Percentiles rank a stretch among this genome's conserved stretches.
Evolutionary conservation across 2,329 filamentous ascomycete genomes (phyloP).

Genomic region (Cladosporium sp.): DNA sequence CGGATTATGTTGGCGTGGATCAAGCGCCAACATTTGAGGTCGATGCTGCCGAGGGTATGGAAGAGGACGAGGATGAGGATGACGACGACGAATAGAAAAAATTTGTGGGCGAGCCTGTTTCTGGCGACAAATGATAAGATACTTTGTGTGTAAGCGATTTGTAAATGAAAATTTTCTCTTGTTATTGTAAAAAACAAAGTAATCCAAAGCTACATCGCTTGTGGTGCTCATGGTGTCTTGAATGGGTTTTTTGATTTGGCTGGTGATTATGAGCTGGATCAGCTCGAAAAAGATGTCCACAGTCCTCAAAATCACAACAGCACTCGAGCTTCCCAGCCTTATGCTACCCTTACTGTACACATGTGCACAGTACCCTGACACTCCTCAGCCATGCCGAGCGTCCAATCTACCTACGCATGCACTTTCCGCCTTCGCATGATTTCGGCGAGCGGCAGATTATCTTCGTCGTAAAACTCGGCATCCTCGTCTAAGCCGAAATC

Average conservation of each 20-base stretch:
- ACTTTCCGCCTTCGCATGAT: conserved; percentile 58
- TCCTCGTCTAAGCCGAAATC: conserved; percentile 83
- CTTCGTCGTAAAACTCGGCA: conserved; percentile 65
- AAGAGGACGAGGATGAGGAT: conserved; percentile 86
- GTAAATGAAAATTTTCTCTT: neutral
- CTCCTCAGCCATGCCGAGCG: too few species aligned
- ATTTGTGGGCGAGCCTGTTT: neutral
- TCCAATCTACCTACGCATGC: neutral
- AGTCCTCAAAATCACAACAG: too few species aligned
- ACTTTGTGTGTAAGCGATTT: neutral
- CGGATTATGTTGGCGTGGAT: conserved; percentile 95
- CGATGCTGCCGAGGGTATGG: conserved; percentile 86
- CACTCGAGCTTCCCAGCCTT: neutral
- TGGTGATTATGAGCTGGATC: neutral
- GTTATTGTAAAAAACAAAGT: neutral
- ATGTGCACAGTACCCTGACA: too few species aligned
- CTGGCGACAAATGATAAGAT: neutral
- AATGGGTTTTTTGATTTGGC: neutral
- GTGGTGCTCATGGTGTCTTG: neutral
- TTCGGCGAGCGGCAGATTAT: conserved; percentile 65
- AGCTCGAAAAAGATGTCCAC: neutral
- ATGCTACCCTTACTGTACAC: neutral
- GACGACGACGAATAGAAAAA: conserved; percentile 51
- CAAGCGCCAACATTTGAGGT: conserved; percentile 90
- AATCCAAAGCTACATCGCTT: neutral